A percentile compares a stretch with the other conserved stretches of the same genome.
These are phyloP conservation scores for Piloderma croceum DNA, from an alignment of 768 basidiomycete species.

Conservation along the genomic window DNA sequence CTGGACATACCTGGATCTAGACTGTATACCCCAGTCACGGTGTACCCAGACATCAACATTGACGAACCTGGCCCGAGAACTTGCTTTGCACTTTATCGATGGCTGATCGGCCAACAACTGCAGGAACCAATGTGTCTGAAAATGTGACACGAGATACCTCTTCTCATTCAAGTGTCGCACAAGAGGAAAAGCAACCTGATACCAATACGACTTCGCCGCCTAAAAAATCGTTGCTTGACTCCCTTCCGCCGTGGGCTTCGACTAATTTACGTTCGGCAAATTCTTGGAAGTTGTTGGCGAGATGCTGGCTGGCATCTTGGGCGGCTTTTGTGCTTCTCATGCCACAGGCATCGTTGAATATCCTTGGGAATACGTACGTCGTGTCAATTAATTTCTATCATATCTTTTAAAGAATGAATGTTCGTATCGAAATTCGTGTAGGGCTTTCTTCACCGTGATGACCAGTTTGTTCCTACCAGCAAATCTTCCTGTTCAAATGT, in stretches of 20 bases:
- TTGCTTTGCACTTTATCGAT: no score
- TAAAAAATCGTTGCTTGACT: no score
- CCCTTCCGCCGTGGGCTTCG: constrained; percentile 35
- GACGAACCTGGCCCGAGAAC: no score
- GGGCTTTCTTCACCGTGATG: constrained; percentile 42
- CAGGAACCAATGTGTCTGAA: no score
- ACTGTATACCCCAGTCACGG: no score
- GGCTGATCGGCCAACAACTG: no score
- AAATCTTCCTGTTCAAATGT: constrained; percentile 42
- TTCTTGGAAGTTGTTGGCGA: constrained; percentile 32
- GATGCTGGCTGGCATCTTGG: constrained; percentile 40
- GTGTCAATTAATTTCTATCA: neutral
- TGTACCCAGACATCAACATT: no score
- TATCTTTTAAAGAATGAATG: constrained; percentile 1
- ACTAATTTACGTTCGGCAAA: constrained; percentile 29
- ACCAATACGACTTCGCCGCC: no score
- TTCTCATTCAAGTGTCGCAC: no score
- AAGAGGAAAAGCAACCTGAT: no score
- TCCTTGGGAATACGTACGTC: constrained; percentile 38
- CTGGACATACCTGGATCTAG: no score
- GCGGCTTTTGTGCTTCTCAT: constrained; percentile 34
- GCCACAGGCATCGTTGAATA: constrained; percentile 31
- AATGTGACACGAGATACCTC: no score
- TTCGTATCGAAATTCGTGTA: constrained; percentile 11
- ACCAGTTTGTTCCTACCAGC: constrained; percentile 43